Base-by-base conservation (phyloP, 805 yeast species). In the Saccharomycopsis oosterbeekiorum region DNA sequence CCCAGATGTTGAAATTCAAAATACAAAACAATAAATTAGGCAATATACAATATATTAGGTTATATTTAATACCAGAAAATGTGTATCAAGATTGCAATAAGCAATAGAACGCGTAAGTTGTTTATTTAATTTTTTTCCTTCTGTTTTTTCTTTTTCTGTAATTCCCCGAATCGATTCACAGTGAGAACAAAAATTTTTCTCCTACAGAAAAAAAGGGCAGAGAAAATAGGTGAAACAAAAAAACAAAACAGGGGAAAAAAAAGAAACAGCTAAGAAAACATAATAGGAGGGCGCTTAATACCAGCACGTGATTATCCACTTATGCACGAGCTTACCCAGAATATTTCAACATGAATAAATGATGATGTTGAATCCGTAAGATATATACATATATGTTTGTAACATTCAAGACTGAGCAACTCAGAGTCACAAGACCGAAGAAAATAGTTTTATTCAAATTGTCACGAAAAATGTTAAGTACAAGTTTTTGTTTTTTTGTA, bases 1-100 rank as follows among this genome's bases (percentile, higher is more conserved):
- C n/a, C 41, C 41, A 37, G 41, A 37, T 37, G 41, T 37, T 37
- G 41, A 37, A 37, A 47, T 47, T n/a, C 53, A 24, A 47, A 47
- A 47, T 47, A 21, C n/a, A 47, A 47, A 47, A 47, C 53, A 21
- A 26, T 47, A 47, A 21, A 19, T 47, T 11, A 47, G 34, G 53
- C 21, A 21, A 24, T 47, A 24, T 11, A 19, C 50, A 21, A 15
- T 47, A 14, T 47, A 47, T 47, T 47, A 5, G 53, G 29, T 12
- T 47, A 26, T 21, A 12, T 29, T 10, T 47, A 26, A 15, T 47
- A 24, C 14, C n/a, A 21, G 41, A 37, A 47, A 24, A 21, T 47
- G 53, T 47, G 53, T 47, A 47, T 47, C 53, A 47, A 47, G 53
- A 47, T 47, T 47, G 29, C 34, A 47, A 47, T 21, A 47, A 47